A percentile compares a stretch with the other conserved stretches of the same genome.
Conservation (phyloP, 192 early-diverging fungal species). For the Rhizophagus prolifer region DNA sequence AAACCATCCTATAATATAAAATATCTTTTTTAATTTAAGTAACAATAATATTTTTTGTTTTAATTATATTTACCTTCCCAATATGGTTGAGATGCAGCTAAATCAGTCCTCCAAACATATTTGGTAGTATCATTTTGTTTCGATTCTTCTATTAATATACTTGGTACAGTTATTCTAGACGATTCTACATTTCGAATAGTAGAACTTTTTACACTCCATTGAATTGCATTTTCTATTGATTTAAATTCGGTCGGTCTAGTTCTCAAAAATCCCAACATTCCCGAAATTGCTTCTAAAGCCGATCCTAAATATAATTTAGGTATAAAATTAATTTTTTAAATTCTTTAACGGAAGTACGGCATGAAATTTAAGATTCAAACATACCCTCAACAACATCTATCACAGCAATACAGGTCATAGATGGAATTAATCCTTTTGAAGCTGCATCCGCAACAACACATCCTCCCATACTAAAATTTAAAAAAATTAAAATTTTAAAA, state of each 20-base stretch:
- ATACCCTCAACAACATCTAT: constrained; percentile 80
- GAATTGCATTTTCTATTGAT: constrained; percentile 49
- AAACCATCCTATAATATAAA: constrained; percentile 39
- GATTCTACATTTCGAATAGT: constrained; percentile 66
- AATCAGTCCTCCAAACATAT: constrained; percentile 61
- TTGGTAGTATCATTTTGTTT: constrained; percentile 26
- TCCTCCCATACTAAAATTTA: constrained; percentile 68
- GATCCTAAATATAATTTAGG: constrained; percentile 36
- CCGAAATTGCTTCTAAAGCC: constrained; percentile 55
- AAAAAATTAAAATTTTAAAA: constrained; percentile 3
- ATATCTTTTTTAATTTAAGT: too few species aligned
- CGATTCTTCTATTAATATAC: constrained; percentile 45
- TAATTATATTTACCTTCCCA: constrained; percentile 52
- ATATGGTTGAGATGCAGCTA: constrained; percentile 61
- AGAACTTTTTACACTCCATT: constrained; percentile 51
- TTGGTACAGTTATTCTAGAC: constrained; percentile 70
- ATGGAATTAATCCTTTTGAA: constrained; percentile 44
- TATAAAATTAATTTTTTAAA: background rate
- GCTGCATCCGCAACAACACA: constrained; percentile 69
- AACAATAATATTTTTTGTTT: background rate
- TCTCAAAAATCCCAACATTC: constrained; percentile 48
- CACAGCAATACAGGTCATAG: constrained; percentile 63
- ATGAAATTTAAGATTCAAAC: background rate
- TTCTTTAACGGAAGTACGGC: constrained; percentile 1
- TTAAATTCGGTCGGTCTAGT: constrained; percentile 49